Evolutionary conservation across 202 grass and related monocot genomes (phyloP).

Genomic region (Saccharum hybrid): DNA sequence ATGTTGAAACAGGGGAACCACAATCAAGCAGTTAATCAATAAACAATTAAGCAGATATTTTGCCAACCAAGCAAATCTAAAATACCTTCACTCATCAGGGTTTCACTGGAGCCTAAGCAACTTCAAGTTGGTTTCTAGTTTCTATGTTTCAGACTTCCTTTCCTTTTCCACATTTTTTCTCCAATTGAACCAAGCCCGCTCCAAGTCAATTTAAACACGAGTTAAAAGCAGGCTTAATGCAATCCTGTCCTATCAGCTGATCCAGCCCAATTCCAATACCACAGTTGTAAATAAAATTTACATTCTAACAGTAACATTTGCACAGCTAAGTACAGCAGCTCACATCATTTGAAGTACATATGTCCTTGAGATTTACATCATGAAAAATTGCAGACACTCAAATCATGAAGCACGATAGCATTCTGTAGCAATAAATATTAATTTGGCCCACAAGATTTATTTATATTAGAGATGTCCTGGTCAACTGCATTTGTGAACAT

Average conservation of each 20-base stretch:
- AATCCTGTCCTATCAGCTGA: background rate
- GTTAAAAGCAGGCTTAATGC: background rate
- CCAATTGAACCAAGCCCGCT: background rate
- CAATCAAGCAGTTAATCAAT: background rate
- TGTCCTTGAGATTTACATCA: background rate
- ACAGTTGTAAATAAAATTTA: background rate
- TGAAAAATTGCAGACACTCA: background rate
- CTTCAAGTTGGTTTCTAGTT: background rate
- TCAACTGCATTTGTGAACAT: background rate
- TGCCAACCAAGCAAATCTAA: background rate
- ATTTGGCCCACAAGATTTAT: background rate
- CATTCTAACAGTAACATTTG: background rate
- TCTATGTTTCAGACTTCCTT: background rate
- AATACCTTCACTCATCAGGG: background rate
- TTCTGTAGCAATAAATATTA: background rate
- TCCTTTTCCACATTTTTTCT: background rate
- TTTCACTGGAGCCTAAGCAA: background rate
- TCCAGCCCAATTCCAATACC: background rate
- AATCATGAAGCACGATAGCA: background rate
- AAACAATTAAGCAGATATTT: background rate
- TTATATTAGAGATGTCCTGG: background rate
- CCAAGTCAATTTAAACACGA: background rate
- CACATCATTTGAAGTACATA: background rate
- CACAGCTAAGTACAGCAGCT: background rate
- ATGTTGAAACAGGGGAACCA: conserved; percentile 9